Evolutionary conservation across 352 stramenopile species (phyloP).

Genomic region (Albugo laibachii): DNA sequence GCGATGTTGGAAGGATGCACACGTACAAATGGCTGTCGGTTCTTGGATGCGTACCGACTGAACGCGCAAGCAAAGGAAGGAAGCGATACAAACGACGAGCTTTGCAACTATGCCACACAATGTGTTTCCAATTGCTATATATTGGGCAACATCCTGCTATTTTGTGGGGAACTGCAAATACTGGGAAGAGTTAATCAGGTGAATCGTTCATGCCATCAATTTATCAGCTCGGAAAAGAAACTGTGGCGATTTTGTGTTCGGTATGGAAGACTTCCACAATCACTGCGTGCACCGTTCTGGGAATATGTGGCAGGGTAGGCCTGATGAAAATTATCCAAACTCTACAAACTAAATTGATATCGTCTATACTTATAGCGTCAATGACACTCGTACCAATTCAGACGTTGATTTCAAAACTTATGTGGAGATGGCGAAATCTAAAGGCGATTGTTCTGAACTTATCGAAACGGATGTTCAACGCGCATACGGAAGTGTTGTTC

Average conservation of each 20-base stretch:
- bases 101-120: constrained; percentile 10
- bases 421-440: constrained; percentile 65
- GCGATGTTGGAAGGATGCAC: constrained; percentile 23
- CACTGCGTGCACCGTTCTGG: constrained; percentile 54
- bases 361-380: constrained; percentile 6
- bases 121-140: constrained; percentile 41
- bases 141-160: constrained; percentile 56
- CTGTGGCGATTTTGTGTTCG: constrained; percentile 73
- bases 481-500: constrained; percentile 62
- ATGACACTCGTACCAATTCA: constrained; percentile 20
- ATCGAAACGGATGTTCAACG: constrained; percentile 71
- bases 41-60: constrained; percentile 38
- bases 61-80: constrained; percentile 6
- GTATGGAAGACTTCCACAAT: constrained; percentile 35
- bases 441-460: constrained; percentile 60
- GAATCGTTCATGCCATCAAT: constrained; percentile 30
- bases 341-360: background rate
- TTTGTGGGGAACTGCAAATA: constrained; percentile 30
- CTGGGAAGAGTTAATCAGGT: constrained; percentile 25
- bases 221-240: constrained; percentile 35
- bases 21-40: constrained; percentile 16
- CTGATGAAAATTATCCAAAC: background rate
- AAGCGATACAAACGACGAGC: background rate
- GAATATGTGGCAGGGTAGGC: constrained; percentile 24
- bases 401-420: constrained; percentile 73